Evolutionary conservation across 805 yeast species (phyloP).

Genomic region (Osmozyma mogii): DNA sequence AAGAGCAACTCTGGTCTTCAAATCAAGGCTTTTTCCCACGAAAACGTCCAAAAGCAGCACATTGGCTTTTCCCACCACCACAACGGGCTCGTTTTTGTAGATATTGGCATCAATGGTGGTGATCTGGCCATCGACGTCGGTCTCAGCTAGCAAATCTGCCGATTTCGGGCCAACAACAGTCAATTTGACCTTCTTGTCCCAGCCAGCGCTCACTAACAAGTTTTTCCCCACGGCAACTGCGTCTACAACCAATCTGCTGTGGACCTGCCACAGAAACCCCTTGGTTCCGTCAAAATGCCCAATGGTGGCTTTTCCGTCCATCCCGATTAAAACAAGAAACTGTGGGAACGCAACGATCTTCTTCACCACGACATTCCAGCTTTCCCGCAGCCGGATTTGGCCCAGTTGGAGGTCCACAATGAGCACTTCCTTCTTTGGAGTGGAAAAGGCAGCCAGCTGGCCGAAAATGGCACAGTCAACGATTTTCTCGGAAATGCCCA

Average conservation of each 20-base stretch:
- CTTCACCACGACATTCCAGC: slow-evolving; percentile 17
- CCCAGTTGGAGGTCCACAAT: too few relatives aligned
- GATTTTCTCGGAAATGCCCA: not conserved
- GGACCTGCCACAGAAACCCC: too few relatives aligned
- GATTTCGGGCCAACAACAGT: slow-evolving; percentile 12
- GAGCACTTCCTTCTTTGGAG: too few relatives aligned
- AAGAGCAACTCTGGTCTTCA: slow-evolving; percentile 44
- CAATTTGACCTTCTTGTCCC: slow-evolving; percentile 44
- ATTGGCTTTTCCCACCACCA: slow-evolving; percentile 53
- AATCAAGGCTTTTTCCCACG: slow-evolving; percentile 16
- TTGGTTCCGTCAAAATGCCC: slow-evolving; percentile 5
- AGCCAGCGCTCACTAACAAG: slow-evolving; percentile 48
- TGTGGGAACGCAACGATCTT: slow-evolving; percentile 21
- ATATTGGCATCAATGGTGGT: slow-evolving; percentile 39
- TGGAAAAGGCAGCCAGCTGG: too few relatives aligned
- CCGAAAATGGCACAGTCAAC: too few relatives aligned
- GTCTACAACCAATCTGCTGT: slow-evolving; percentile 30
- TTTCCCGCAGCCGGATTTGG: too few relatives aligned
- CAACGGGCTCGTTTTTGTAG: slow-evolving; percentile 22
- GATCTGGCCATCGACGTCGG: slow-evolving; percentile 42
- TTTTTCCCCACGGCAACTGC: slow-evolving; percentile 14
- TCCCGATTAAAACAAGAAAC: slow-evolving; percentile 36
- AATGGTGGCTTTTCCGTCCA: slow-evolving; percentile 41
- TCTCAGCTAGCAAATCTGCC: slow-evolving; percentile 9
- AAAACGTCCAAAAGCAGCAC: slow-evolving; percentile 50